Conservation (phyloP, 225 moss, liverwort and hornwort genomes). For the Rhytidiadelphus loreus region DNA sequence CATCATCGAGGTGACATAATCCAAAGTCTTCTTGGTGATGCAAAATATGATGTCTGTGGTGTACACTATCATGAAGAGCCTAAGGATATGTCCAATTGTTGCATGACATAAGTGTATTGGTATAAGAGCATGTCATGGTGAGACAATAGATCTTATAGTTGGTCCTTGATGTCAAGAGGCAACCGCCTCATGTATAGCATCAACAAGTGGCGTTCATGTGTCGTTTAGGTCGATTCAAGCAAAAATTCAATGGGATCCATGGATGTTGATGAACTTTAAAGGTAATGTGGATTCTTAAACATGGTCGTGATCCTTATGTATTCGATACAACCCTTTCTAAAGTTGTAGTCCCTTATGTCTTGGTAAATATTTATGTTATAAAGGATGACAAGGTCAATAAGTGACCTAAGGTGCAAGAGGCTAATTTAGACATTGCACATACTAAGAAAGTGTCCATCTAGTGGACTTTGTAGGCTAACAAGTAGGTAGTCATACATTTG, state of each 20-base stretch:
- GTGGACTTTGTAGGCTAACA: fast-evolving
- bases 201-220: too few relatives aligned
- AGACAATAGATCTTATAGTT: too few relatives aligned
- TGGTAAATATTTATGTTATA: too few relatives aligned
- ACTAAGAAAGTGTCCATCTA: fast-evolving
- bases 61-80: background rate
- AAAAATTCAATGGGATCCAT: too few relatives aligned
- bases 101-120: fast-evolving
- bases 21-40: fast-evolving
- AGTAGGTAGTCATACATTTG: background rate
- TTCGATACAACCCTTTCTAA: too few relatives aligned
- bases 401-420: fast-evolving
- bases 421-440: background rate
- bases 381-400: too few relatives aligned
- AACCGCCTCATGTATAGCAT: too few relatives aligned
- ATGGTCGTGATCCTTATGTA: too few relatives aligned
- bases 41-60: fast-evolving
- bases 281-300: fast-evolving
- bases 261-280: too few relatives aligned
- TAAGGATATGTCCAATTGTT: fast-evolving
- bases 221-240: fast-evolving
- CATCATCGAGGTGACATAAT: background rate
- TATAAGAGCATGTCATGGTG: too few relatives aligned
- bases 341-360: too few relatives aligned
- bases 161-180: too few relatives aligned